Evolutionary conservation across 306 rosid genomes (phyloP).

Genomic region (Macrotyloma uniflorum): DNA sequence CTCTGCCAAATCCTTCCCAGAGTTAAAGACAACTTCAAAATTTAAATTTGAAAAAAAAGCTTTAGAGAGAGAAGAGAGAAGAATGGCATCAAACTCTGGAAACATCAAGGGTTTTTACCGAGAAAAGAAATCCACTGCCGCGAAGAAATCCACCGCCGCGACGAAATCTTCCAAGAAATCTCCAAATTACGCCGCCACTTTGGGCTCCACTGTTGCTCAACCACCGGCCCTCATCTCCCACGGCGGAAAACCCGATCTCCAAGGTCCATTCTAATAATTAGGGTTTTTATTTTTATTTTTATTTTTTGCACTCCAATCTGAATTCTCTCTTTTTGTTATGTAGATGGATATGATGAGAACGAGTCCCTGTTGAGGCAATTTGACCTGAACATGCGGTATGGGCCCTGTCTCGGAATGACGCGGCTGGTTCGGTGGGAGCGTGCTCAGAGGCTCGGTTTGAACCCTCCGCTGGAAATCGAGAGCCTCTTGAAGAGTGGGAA

Average conservation of each 20-base stretch:
- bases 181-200: conserved; percentile 29
- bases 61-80: background rate
- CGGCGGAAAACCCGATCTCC: conserved; percentile 42
- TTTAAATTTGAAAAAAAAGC: conserved; percentile 35
- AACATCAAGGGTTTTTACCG: conserved; percentile 62
- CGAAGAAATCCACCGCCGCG: conserved; percentile 2
- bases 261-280: conserved; percentile 40
- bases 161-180: conserved; percentile 45
- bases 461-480: conserved; percentile 67
- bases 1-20: no score
- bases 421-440: conserved; percentile 83
- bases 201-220: conserved; percentile 43
- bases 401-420: conserved; percentile 82
- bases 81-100: conserved; percentile 48
- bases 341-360: conserved; percentile 59
- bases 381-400: conserved; percentile 79
- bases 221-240: conserved; percentile 49
- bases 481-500: conserved; percentile 49
- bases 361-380: conserved; percentile 73
- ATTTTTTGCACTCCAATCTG: background rate
- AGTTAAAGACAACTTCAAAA: conserved; percentile 21
- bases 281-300: background rate
- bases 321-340: background rate
- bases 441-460: conserved; percentile 66
- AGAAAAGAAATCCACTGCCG: conserved; percentile 48